Base-by-base conservation (phyloP, 345 rosid species). In the Citropsis articulata region DNA sequence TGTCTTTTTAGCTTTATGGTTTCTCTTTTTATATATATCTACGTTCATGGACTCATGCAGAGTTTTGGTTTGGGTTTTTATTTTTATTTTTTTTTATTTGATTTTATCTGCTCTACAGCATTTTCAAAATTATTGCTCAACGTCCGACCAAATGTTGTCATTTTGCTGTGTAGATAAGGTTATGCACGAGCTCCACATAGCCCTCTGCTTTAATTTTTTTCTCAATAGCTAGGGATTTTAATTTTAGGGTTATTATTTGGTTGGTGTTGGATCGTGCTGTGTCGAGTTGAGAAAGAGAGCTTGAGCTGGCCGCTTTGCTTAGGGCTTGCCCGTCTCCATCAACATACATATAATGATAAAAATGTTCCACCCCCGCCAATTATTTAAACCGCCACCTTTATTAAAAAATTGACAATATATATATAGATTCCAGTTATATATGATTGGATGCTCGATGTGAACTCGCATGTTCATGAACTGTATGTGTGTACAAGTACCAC, bases 101-200 rank as follows among this genome's bases (percentile, higher is more conserved):
- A 36, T 36, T 59, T 33, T 63, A 63, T 63, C 67, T 53, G 83
- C 66, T 76, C 76, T 30, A 69, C 78, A 79, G 3, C 31, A 61
- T 72, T 45, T 19, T 33, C 21, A 73, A 77, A 77, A 67, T 21
- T 80, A 6, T 64, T 66, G 72, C 72, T 75, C 61, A 77, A 60
- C 75, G 5, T 71, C 87, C 80, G 84, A 82, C 82, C 84, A 80
- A 36, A 56, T 10, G 5, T 67, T 80, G 82, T 85, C 87, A 28
- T 45, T 68, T 69, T 75, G 65, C 72, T n/a, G 12, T 72, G 1
- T 4, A 38, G 88, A 83, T 85, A 83, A 83, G 86, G 77, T 30
- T 10, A 2, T 21, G 21, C 35, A 50, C 18, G n/a, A 74, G 42
- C 77, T 69, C 48, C 81, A 18, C 66, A 62, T 65, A 48, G 50